Evolutionary conservation across 1,284 basidiomycete species (phyloP).

Genomic region (Sutorius eximius): DNA sequence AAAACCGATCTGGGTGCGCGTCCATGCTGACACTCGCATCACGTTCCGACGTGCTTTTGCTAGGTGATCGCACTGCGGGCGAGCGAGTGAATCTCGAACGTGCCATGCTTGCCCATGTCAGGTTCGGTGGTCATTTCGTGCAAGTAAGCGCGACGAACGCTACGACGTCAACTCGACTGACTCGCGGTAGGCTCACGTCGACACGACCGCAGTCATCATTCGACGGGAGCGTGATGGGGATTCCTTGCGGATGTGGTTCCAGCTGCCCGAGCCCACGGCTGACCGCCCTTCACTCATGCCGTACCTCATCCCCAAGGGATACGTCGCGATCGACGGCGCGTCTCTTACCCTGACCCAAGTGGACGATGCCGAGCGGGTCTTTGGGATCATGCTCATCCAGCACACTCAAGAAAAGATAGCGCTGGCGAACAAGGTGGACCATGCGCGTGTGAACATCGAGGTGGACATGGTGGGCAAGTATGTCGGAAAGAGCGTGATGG

Average conservation of each 20-base stretch:
- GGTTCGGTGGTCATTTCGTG: conserved; percentile 98
- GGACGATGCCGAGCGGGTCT: conserved; percentile 66
- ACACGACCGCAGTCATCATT: conserved; percentile 80
- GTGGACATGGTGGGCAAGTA: conserved; percentile 92
- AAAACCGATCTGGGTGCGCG: conserved; percentile 85
- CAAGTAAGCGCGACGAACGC: conserved; percentile 58
- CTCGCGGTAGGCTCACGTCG: conserved; percentile 81
- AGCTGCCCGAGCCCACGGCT: conserved; percentile 64
- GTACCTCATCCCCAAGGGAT: conserved; percentile 96
- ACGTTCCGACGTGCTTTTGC: conserved; percentile 4
- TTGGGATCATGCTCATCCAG: conserved; percentile 93
- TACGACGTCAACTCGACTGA: background rate
- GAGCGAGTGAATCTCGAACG: conserved; percentile 92
- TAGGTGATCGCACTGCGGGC: conserved; percentile 78
- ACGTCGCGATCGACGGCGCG: conserved; percentile 92
- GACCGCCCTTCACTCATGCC: conserved; percentile 67
- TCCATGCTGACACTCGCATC: background rate
- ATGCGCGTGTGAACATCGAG: conserved; percentile 91
- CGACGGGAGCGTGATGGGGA: conserved; percentile 78
- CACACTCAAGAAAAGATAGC: conserved; percentile 93
- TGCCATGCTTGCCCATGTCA: conserved; percentile 88
- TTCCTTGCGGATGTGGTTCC: conserved; percentile 81
- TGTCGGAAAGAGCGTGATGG: conserved; percentile 77
- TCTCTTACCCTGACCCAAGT: conserved; percentile 91
- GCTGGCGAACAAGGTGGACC: conserved; percentile 72